Evolutionary conservation across 192 early-diverging fungal species (phyloP).

Genomic region (Backusella luteola): DNA sequence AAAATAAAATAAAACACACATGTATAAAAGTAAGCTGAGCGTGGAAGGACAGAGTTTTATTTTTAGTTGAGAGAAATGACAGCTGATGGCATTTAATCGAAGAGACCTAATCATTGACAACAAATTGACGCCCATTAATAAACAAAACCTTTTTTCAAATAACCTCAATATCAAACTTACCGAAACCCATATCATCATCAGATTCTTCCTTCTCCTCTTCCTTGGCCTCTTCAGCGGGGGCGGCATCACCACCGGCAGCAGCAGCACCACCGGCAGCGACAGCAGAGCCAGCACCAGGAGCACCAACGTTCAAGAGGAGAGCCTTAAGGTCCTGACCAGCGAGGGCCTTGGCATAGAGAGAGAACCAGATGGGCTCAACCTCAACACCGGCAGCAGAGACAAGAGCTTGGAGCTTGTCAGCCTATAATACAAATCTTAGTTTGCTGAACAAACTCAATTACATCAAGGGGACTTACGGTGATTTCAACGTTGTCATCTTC

Average conservation of each 20-base stretch:
- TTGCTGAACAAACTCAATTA: background rate
- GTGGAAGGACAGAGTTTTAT: background rate
- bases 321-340: slow-evolving; percentile 87
- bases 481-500: slow-evolving; percentile 96
- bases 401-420: slow-evolving; percentile 91
- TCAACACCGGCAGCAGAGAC: slow-evolving; percentile 88
- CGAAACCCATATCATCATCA: slow-evolving; percentile 78
- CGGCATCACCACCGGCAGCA: slow-evolving; percentile 43
- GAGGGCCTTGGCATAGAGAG: slow-evolving; percentile 98
- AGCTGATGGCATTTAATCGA: slow-evolving; percentile 22
- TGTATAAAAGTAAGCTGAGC: background rate
- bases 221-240: slow-evolving; percentile 43
- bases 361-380: slow-evolving; percentile 94
- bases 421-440: slow-evolving; percentile 40
- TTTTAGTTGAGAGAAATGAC: background rate
- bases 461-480: slow-evolving; percentile 67
- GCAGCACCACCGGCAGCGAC: slow-evolving; percentile 36
- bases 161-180: slow-evolving; percentile 42
- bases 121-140: background rate
- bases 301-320: slow-evolving; percentile 89
- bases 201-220: slow-evolving; percentile 78
- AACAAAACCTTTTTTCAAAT: background rate
- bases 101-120: slow-evolving; percentile 14
- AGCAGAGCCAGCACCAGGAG: slow-evolving; percentile 54
- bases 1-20: background rate